Evolutionary conservation across 169 alveolate genomes (phyloP).

Genomic region (Cryptosporidium baileyi): DNA sequence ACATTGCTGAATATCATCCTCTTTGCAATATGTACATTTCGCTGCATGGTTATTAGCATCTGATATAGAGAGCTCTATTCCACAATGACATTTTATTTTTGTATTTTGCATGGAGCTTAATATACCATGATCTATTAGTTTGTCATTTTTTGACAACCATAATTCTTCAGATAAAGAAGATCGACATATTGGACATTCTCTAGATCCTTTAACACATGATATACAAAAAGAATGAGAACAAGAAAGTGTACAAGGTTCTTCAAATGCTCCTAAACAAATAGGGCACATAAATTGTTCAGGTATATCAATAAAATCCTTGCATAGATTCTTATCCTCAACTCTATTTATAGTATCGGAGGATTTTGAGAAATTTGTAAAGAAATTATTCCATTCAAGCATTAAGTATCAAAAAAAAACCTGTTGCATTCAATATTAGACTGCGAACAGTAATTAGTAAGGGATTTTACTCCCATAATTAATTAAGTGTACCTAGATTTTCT

Average conservation of each 20-base stretch:
- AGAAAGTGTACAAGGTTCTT: slow-evolving; percentile 56
- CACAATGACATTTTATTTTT: slow-evolving; percentile 46
- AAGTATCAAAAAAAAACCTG: slow-evolving; percentile 3
- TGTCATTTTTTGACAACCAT: slow-evolving; percentile 67
- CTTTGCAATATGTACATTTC: slow-evolving; percentile 24
- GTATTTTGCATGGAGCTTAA: slow-evolving; percentile 32
- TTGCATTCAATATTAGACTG: slow-evolving; percentile 11
- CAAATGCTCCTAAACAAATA: slow-evolving; percentile 62
- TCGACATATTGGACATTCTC: slow-evolving; percentile 64
- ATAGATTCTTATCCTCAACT: not conserved
- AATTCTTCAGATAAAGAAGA: slow-evolving; percentile 1
- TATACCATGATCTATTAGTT: slow-evolving; percentile 32
- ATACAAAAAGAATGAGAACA: slow-evolving; percentile 54
- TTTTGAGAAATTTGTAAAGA: slow-evolving; percentile 34
- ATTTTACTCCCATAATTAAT: slow-evolving; percentile 1
- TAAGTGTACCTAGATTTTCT: slow-evolving; percentile 42
- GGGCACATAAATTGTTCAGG: slow-evolving; percentile 70
- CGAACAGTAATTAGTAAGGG: not conserved
- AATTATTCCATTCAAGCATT: slow-evolving; percentile 49
- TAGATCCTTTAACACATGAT: slow-evolving; percentile 50
- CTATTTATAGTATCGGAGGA: not conserved
- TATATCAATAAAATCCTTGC: slow-evolving; percentile 59
- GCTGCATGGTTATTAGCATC: slow-evolving; percentile 51
- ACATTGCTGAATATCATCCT: not conserved
- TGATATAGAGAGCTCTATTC: slow-evolving; percentile 4